Evolutionary conservation across 2,329 filamentous ascomycete genomes (phyloP).

Genomic region (Venturia asperata): DNA sequence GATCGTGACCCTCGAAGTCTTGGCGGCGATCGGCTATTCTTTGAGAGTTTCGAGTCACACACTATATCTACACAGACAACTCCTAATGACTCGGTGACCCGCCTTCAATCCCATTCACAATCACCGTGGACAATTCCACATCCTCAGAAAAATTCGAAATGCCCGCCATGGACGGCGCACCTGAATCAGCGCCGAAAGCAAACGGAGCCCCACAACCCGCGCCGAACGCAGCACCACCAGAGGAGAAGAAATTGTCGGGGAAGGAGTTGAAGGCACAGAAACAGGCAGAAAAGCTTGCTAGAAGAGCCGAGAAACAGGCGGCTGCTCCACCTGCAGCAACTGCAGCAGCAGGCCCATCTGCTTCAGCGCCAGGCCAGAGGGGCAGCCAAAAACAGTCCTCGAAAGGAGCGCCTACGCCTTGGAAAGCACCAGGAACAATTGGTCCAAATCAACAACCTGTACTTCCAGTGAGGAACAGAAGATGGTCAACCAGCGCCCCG

Average conservation of each 20-base stretch:
- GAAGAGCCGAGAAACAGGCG: slow-evolving; percentile 64
- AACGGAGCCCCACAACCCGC: slow-evolving; percentile 21
- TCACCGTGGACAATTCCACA: background rate
- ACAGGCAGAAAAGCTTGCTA: slow-evolving; percentile 85
- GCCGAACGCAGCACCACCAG: slow-evolving; percentile 24
- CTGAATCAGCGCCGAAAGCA: slow-evolving; percentile 5
- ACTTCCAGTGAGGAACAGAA: slow-evolving; percentile 30
- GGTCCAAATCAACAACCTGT: background rate
- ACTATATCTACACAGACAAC: background rate
- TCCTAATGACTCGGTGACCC: background rate
- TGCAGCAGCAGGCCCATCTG: slow-evolving; percentile 17
- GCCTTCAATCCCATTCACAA: background rate
- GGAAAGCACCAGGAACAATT: background rate
- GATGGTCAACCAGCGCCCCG: slow-evolving; percentile 26
- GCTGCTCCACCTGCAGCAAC: slow-evolving; percentile 24
- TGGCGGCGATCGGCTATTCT: background rate
- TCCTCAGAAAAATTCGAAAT: background rate
- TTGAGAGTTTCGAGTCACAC: background rate
- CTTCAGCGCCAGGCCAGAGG: slow-evolving; percentile 30
- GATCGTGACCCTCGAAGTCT: background rate
- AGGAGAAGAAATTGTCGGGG: slow-evolving; percentile 53
- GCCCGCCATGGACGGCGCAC: slow-evolving; percentile 1
- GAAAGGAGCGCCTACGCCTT: slow-evolving; percentile 18
- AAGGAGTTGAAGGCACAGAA: slow-evolving; percentile 83
- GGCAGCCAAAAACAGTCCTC: slow-evolving; percentile 29